Evolutionary conservation across 2,329 filamentous ascomycete genomes (phyloP), one percentile per base, ranked within the genome.

Genomic region (Chrysosporium keratinophilum): DNA sequence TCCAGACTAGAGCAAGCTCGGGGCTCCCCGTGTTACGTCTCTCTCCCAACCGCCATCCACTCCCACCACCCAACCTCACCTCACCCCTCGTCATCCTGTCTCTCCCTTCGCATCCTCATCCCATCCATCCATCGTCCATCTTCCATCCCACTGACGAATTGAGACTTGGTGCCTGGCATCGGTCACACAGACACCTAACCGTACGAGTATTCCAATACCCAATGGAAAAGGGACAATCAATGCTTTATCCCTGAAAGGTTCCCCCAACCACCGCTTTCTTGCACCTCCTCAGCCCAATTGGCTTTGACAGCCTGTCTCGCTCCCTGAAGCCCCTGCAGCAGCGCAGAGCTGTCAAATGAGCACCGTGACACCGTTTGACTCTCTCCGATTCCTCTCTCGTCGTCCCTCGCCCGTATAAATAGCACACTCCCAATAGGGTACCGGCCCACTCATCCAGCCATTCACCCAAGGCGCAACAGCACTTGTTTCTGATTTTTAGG

Each of bases 121-220:
- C 37, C 47, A 40, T 37, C 48, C 48, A 42, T 12, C 28, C 23
- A 12, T 9, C 37, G n/a, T n/a, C n/a, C n/a, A n/a, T 23, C 35
- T 20, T 9, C 15, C 47, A 6, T 15, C 15, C 28, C 15, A 40
- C 46, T 37, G 33, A 19, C 15, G 19, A 41, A 50, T 50, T 31
- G 19, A 15, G 20, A 31, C 19, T 17, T 50, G 47, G 47, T 50
- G 35, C 35, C 47, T 50, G 47, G 44, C 33, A 15, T 35, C 44
- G 9, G 44, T 47, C 31, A 47, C 44, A 47, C 44, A 47, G 31
- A 33, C 43, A 42, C 23, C 23, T 28, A 28, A 28, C 23, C 23
- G 23, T 28, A 28, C 23, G 40, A 19, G n/a, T 20, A 20, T 31
- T 33, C 33, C 31, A 17, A 33, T 31, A 41, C 43, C 31, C 17